Evolutionary conservation across 192 early-diverging fungal species (phyloP), one percentile per base, ranked within the genome.

Genomic region (Rhizoclosmatium globosum): DNA sequence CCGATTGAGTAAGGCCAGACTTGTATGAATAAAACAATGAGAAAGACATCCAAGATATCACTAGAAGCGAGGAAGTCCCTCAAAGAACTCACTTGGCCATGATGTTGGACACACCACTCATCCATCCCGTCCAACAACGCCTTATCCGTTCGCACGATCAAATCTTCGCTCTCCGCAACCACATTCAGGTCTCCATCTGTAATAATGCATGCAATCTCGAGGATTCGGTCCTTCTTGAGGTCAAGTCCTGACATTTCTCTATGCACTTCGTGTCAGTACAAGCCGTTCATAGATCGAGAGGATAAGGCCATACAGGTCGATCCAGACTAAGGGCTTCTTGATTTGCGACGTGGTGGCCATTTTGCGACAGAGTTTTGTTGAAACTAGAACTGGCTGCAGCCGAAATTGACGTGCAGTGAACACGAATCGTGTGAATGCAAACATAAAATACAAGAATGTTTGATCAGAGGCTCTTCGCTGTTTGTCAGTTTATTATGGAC

Each of bases 141-240:
- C 68, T 92, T 86, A 21, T 53, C 58, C 62, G 69, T 77, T 31
- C 75, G 76, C 42, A 84, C 80, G 60, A 84, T 74, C 41, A 85
- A 43, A 71, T 81, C 64, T 13, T 68, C 68, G 19, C 82, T 82
- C 70, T 93, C 89, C 39, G 90, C 96, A 17, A 96, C 84, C 68
- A 93, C 82, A 61, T 95, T 95, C 13, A 98, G 85, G n/a, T 94
- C 86, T 17, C 88, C 92, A 78, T 98, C 94, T 1, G 97, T 97
- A 73, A 98, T 84, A 50, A 99, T 89, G 64, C 88, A 89, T 0
- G 96, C 95, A 46, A 99, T 94, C 60, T 75, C 71, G n/a, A 74
- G 43, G 39, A 70, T 77, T n/a, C 39, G 43, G 53, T 80, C 83
- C 60, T 92, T 91, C 21, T 7, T 76, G 62, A 89, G 68, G 78